Conservation (phyloP, 140 eudicot species). For the Anethum foeniculum region DNA sequence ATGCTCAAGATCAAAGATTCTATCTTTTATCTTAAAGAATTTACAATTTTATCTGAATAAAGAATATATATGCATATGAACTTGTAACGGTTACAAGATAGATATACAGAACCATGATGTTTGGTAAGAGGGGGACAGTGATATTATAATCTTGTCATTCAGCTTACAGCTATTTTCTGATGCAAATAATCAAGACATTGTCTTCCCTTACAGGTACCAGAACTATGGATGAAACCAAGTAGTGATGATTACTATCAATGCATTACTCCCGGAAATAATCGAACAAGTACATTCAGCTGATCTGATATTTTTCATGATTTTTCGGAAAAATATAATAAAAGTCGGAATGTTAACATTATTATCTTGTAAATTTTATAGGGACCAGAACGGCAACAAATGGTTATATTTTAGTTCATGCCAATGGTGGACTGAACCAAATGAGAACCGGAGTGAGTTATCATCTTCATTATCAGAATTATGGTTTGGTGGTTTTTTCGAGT, state of each 20-base stretch:
- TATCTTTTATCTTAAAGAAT: not conserved
- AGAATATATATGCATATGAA: not conserved
- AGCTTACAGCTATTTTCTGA: not conserved
- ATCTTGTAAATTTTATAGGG: constrained; percentile 17
- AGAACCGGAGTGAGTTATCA: constrained; percentile 75
- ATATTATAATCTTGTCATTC: not conserved
- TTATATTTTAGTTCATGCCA: constrained; percentile 77
- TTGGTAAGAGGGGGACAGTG: not conserved
- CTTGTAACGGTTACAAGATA: not conserved
- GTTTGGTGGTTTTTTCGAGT: no score
- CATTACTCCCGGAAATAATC: constrained; percentile 48
- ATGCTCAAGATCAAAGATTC: not conserved
- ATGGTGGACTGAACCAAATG: constrained; percentile 97
- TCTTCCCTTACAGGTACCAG: constrained; percentile 42
- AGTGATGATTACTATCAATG: constrained; percentile 52
- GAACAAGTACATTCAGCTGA: not conserved
- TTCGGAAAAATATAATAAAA: not conserved
- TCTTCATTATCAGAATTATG: not conserved
- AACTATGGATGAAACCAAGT: constrained; percentile 88
- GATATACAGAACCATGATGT: not conserved
- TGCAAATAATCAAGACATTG: not conserved
- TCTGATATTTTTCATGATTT: not conserved
- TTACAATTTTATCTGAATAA: not conserved
- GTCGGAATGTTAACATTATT: not conserved
- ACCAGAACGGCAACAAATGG: constrained; percentile 52